Conservation (phyloP, 495 filamentous ascomycete genomes). For the Parathielavia appendiculata region DNA sequence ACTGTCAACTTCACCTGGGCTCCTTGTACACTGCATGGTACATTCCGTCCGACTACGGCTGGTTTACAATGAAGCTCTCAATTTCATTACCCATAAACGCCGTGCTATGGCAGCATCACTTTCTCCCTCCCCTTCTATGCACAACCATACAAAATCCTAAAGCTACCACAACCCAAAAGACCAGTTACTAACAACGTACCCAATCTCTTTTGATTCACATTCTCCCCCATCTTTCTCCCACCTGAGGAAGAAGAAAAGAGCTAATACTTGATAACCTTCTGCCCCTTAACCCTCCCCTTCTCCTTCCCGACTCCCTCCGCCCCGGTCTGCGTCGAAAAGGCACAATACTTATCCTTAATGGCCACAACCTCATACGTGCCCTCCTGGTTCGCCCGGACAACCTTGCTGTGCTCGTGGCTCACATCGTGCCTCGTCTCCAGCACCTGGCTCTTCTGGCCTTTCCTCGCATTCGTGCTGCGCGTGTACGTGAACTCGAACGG, state of each 20-base stretch:
- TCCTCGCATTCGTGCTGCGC: slow-evolving; percentile 72
- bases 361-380: slow-evolving; percentile 95
- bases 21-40: too few species aligned
- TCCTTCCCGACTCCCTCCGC: slow-evolving; percentile 5
- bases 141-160: slow-evolving; percentile 7
- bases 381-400: slow-evolving; percentile 78
- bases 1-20: neutral
- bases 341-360: slow-evolving; percentile 87
- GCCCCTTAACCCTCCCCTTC: slow-evolving; percentile 9
- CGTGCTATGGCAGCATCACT: slow-evolving; percentile 24
- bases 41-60: neutral
- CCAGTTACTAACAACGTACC: neutral
- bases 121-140: slow-evolving; percentile 1
- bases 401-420: slow-evolving; percentile 72
- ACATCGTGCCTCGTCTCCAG: slow-evolving; percentile 85
- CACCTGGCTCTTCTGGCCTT: slow-evolving; percentile 69
- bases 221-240: neutral
- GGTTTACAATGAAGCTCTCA: neutral
- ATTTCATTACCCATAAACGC: slow-evolving; percentile 22
- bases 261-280: slow-evolving; percentile 22
- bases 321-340: slow-evolving; percentile 60
- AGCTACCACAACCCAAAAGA: neutral
- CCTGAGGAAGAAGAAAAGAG: neutral
- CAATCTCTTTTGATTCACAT: slow-evolving; percentile 3
- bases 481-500: slow-evolving; percentile 98